Evolutionary conservation across 2,329 filamentous ascomycete species (phyloP), one percentile per base, ranked within the genome.

Genomic region (Fusarium palustre): DNA sequence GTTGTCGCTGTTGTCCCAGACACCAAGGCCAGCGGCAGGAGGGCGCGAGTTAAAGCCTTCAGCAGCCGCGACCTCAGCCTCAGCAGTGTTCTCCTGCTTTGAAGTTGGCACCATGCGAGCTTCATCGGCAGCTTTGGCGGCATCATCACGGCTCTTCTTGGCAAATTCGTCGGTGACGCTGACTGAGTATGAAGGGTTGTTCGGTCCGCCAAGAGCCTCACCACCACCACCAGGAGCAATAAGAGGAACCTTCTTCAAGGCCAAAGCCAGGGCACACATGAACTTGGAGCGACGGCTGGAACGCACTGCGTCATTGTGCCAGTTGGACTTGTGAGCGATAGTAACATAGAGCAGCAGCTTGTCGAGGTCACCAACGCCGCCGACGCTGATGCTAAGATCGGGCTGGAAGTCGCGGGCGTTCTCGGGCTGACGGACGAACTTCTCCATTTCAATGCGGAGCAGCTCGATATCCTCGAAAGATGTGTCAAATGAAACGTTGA

Each of bases 311-410:
- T 97, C 95, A 79, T 97, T 94, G 72, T 93, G 89, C 92, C 92
- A 95, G 81, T 95, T 96, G 60, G 91, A 93, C 82, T 98, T 98
- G 85, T 98, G 94, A 76, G 91, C 90, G 76, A 97, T 94, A 74
- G 92, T 90, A 39, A 97, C 85, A 74, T 90, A 89, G 57, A 99
- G 87, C 73, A 92, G 87, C 52, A 98, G 84, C 82, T 97, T 97
- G 80, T 97, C 92, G 83, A 97, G 89, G 75, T 94, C 91, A 41
- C 91, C 91, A 34, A 98, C 89, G 57, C 92, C 89, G 28, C 88
- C 85, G 18, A 97, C 88, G 72, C 93, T 89, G 59, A 98, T 88
- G 64, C 89, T 86, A 54, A 98, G 85, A 57, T 97, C 92, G 4
- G 91, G 88, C 79, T 94, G 90, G 87, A 97, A 99, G 80, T 99